These are phyloP conservation scores for Ambrosia artemisiifolia DNA, from an alignment of 129 eudicot species.

Conservation along the genomic window DNA sequence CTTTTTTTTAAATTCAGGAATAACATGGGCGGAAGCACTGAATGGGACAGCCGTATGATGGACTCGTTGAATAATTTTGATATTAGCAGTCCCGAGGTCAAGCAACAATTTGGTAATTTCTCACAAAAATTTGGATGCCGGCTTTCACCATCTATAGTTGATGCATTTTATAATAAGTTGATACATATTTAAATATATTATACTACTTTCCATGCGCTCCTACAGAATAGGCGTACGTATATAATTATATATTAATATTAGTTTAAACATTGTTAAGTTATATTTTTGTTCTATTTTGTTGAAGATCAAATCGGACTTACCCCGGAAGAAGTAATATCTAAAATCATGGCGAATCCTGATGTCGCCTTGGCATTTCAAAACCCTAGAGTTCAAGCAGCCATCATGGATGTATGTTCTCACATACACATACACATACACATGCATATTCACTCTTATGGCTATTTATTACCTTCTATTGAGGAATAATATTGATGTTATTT, in stretches of 20 bases:
- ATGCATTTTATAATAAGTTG: too few species aligned
- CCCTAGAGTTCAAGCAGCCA: constrained; percentile 98
- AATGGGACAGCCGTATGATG: constrained; percentile 83
- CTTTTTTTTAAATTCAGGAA: constrained; percentile 39
- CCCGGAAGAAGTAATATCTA: constrained; percentile 92
- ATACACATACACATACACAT: background rate
- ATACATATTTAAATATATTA: background rate
- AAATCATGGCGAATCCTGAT: constrained; percentile 96
- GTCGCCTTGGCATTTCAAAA: constrained; percentile 98
- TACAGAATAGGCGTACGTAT: background rate
- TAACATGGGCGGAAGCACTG: constrained; percentile 86
- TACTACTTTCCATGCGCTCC: background rate
- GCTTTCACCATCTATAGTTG: too few species aligned
- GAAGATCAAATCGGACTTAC: constrained; percentile 94
- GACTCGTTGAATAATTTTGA: constrained; percentile 78
- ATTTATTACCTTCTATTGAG: background rate
- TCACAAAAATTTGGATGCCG: background rate
- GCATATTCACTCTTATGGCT: background rate
- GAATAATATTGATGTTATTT: constrained; percentile 5
- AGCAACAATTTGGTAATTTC: constrained; percentile 89
- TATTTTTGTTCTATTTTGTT: constrained; percentile 5
- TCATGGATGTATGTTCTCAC: constrained; percentile 76
- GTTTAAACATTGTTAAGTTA: background rate
- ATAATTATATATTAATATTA: background rate
- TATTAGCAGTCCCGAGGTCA: constrained; percentile 84